A percentile compares a stretch with the other conserved stretches of the same genome.
Evolutionary conservation across 768 basidiomycete genomes (phyloP).

Genomic region (Crassisporium funariophilum): DNA sequence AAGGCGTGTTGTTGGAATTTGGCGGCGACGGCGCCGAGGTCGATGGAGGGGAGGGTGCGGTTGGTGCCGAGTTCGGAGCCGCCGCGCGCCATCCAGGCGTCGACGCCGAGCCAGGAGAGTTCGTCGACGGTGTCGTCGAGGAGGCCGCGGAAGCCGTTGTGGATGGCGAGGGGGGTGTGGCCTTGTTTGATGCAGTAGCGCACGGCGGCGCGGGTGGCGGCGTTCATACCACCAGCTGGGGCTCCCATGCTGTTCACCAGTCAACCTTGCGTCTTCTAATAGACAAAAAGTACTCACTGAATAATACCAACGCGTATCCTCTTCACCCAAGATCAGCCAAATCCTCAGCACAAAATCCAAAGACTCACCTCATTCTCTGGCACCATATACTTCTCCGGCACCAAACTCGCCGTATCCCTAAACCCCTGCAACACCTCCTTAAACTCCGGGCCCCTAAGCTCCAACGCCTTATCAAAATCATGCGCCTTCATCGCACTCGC

Average conservation of each 20-base stretch:
- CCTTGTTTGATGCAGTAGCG: constrained; percentile 93
- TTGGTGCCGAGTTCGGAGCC: constrained; percentile 99
- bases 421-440: constrained; percentile 87
- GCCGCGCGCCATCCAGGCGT: constrained; percentile 94
- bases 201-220: constrained; percentile 92
- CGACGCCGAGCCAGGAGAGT: constrained; percentile 94
- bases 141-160: constrained; percentile 96
- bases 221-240: constrained; percentile 98
- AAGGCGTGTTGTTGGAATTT: constrained; percentile 87
- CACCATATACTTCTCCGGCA: constrained; percentile 48
- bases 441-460: constrained; percentile 91
- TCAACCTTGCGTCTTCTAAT: no score
- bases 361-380: constrained; percentile 48
- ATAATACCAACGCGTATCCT: constrained; percentile 80
- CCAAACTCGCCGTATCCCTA: constrained; percentile 65
- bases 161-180: constrained; percentile 88
- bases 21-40: constrained; percentile 86
- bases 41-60: constrained; percentile 80
- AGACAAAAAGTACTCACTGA: constrained; percentile 59
- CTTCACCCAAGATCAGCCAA: constrained; percentile 37
- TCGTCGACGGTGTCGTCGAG: constrained; percentile 86
- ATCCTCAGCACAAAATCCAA: not conserved
- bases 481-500: constrained; percentile 77
- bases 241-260: constrained; percentile 77
- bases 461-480: constrained; percentile 87